Evolutionary conservation across 2,329 filamentous ascomycete species (phyloP).

Genomic region (Microascus cirrosus): DNA sequence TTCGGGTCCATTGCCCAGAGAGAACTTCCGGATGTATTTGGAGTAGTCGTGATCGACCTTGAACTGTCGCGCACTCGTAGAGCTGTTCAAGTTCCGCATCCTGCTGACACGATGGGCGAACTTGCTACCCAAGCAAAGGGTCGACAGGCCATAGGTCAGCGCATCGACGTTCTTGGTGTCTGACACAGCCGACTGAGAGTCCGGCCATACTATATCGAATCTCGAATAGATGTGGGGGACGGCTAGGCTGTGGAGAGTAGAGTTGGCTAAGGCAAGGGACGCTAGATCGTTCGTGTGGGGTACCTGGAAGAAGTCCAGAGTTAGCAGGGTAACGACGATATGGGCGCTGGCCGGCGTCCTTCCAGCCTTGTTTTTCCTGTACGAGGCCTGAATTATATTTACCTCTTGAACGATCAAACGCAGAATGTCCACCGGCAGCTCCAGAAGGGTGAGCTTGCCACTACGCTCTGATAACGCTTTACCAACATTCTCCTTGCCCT

Average conservation of each 20-base stretch:
- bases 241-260: slow-evolving; percentile 62
- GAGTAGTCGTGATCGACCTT: slow-evolving; percentile 54
- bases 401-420: slow-evolving; percentile 73
- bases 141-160: slow-evolving; percentile 71
- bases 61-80: not conserved
- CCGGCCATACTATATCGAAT: slow-evolving; percentile 84
- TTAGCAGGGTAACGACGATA: not conserved
- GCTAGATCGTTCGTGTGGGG: slow-evolving; percentile 75
- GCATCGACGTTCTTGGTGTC: slow-evolving; percentile 68
- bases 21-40: slow-evolving; percentile 71
- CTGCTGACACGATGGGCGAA: slow-evolving; percentile 27
- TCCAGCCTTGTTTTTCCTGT: not conserved
- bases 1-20: slow-evolving; percentile 67
- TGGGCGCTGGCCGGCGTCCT: not conserved
- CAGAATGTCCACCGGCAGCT: slow-evolving; percentile 68
- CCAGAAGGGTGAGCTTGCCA: slow-evolving; percentile 46
- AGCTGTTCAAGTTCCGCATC: slow-evolving; percentile 14
- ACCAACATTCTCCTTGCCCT: slow-evolving; percentile 2
- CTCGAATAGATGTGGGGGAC: slow-evolving; percentile 73
- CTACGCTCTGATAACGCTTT: slow-evolving; percentile 1
- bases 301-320: slow-evolving; percentile 34
- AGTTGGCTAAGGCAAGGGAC: slow-evolving; percentile 66
- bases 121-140: slow-evolving; percentile 56
- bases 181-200: slow-evolving; percentile 51
- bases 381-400: not conserved